These are phyloP conservation scores for Neurospora discreta DNA, from an alignment of 495 filamentous ascomycete genomes.

Conservation along the genomic window DNA sequence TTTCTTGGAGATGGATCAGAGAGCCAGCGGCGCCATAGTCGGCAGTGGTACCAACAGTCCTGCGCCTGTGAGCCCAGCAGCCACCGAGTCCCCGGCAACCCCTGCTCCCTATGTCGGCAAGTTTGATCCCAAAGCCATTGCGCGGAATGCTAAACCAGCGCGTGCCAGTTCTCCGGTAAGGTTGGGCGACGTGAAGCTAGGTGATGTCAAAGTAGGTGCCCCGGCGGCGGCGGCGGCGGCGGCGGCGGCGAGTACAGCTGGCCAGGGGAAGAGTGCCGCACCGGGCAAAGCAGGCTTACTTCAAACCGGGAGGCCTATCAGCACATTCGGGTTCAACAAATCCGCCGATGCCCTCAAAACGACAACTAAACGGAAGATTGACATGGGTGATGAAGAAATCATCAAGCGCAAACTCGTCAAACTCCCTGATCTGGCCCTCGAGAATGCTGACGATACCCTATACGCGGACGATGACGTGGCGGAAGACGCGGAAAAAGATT, in stretches of 20 bases:
- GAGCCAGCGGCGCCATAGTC: constrained; percentile 41
- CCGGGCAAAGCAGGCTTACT: constrained; percentile 10
- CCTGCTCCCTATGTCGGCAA: constrained; percentile 58
- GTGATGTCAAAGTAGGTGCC: constrained; percentile 18
- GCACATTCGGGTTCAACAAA: constrained; percentile 71
- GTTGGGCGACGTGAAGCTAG: constrained; percentile 26
- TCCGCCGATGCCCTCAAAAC: constrained; percentile 58
- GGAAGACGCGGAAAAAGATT: constrained; percentile 51
- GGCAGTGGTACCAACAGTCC: constrained; percentile 32
- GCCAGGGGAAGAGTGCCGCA: constrained; percentile 2
- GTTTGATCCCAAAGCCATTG: constrained; percentile 82
- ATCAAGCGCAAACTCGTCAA: constrained; percentile 78
- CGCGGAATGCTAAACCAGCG: constrained; percentile 56
- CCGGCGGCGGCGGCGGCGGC: not conserved
- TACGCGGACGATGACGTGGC: constrained; percentile 49
- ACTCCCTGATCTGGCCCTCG: constrained; percentile 63
- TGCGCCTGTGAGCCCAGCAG: constrained; percentile 45
- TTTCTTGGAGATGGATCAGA: constrained; percentile 66
- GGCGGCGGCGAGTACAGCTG: not conserved
- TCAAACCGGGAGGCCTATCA: constrained; percentile 40
- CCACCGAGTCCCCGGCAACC: constrained; percentile 28
- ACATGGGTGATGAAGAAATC: constrained; percentile 80
- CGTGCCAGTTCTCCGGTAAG: constrained; percentile 25
- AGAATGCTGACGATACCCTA: constrained; percentile 47
- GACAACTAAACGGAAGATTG: constrained; percentile 58